Base-by-base conservation (phyloP, 225 moss, liverwort and hornwort species). In the Climacium dendroides region DNA sequence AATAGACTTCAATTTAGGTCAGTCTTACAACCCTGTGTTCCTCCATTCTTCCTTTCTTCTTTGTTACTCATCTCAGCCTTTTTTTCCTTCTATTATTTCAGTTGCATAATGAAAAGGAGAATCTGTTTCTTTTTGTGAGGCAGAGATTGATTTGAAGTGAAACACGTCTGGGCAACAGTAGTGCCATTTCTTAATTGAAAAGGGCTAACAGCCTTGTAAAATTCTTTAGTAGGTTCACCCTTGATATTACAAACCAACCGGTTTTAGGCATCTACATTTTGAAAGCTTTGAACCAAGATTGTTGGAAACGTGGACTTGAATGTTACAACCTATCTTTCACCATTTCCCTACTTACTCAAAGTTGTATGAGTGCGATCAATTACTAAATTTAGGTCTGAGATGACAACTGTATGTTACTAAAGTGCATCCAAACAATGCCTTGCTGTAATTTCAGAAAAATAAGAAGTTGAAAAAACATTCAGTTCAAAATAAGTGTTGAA, bases 1-100 rank as follows among this genome's bases (percentile, higher is more conserved):
- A 97, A 96, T 81, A 92, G 90, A 86, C 94, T 96, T 55, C 92
- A 94, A 79, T 97, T 97, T 92, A 97, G 97, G 97, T 97, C 47
- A 84, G 91, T 87, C 18, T 78, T 28, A 26, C 18, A 13, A 17
- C 28, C 1, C 57, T 7, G 0, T 78, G 15, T 10, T 55, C 77
- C 26, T 57, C 39, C 28, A 28, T 57, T 78, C 28, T 57, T 57
- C 39, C 78, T 57, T 4, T 57, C 17, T 57, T 15, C 39, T 57
- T 78, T 57, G 57, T 26, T 18, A 26, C 78, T 39, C 18, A 28
- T 57, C 28, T 78, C 18, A 12, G 0, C 39, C 37, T 11, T 17
- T 26, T 53, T 71, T 54, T 75, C 6, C 15, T 5, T n/a, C n/a
- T 77, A 16, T 25, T 10, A 10, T 54, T n/a, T 77, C 10, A 25